Evolutionary conservation across 768 basidiomycete species (phyloP).

Genomic region (Naganishia randhawae): DNA sequence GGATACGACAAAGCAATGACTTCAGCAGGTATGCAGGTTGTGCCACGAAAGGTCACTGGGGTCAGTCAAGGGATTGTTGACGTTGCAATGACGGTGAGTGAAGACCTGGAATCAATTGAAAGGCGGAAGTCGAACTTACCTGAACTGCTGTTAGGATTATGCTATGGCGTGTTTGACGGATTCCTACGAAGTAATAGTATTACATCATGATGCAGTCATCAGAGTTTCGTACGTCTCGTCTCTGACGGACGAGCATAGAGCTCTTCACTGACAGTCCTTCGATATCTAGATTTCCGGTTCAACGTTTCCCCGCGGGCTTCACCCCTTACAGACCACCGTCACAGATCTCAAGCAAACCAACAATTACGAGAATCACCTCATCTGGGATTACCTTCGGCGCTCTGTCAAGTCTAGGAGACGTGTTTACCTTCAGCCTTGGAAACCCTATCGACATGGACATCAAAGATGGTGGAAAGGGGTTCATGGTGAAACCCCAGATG

Average conservation of each 20-base stretch:
- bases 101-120: neutral
- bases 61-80: constrained; percentile 66
- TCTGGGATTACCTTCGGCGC: constrained; percentile 79
- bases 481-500: constrained; percentile 70
- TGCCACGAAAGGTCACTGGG: constrained; percentile 76
- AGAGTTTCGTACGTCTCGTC: constrained; percentile 55
- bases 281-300: constrained; percentile 65
- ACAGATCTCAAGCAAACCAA: constrained; percentile 65
- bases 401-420: constrained; percentile 78
- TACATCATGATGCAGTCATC: constrained; percentile 71
- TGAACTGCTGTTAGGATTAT: constrained; percentile 58
- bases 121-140: neutral
- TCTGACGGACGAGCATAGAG: too few relatives aligned
- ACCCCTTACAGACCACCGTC: constrained; percentile 70
- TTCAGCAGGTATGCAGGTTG: constrained; percentile 61
- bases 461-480: constrained; percentile 40
- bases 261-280: neutral
- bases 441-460: constrained; percentile 50
- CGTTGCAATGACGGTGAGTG: constrained; percentile 60
- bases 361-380: constrained; percentile 72
- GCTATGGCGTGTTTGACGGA: constrained; percentile 75
- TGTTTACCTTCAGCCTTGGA: constrained; percentile 69
- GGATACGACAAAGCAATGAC: constrained; percentile 78
- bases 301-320: constrained; percentile 71
- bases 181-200: constrained; percentile 75